Evolutionary conservation across 2,329 filamentous ascomycete genomes (phyloP).

Genomic region (Teratosphaeria destructans): DNA sequence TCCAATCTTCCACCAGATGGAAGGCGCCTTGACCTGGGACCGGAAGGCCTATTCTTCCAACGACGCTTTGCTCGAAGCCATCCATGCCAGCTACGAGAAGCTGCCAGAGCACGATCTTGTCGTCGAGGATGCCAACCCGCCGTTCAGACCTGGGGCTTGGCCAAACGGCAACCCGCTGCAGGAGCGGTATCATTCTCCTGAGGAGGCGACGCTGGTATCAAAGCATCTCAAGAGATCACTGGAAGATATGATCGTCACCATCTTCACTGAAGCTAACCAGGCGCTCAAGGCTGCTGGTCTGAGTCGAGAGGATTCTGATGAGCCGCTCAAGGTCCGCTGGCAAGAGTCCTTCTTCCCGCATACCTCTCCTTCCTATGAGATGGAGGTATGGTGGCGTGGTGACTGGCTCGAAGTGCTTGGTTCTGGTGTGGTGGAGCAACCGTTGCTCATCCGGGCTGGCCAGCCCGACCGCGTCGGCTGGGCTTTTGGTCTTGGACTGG

Average conservation of each 20-base stretch:
- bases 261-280: constrained; percentile 68
- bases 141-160: constrained; percentile 47
- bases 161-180: constrained; percentile 73
- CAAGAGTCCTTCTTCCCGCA: constrained; percentile 97
- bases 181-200: constrained; percentile 54
- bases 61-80: constrained; percentile 49
- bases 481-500: constrained; percentile 91
- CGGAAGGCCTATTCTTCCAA: constrained; percentile 45
- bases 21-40: constrained; percentile 85
- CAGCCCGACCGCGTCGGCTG: constrained; percentile 71
- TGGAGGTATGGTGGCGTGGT: constrained; percentile 88
- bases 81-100: constrained; percentile 58
- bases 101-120: constrained; percentile 64
- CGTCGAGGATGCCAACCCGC: constrained; percentile 75
- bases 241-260: constrained; percentile 79
- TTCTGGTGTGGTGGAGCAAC: constrained; percentile 81
- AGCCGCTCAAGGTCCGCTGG: constrained; percentile 82
- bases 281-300: constrained; percentile 43
- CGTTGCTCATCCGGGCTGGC: constrained; percentile 66
- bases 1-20: constrained; percentile 97
- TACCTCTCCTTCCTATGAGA: constrained; percentile 88
- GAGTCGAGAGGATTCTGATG: constrained; percentile 33
- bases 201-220: constrained; percentile 72
- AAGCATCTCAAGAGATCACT: constrained; percentile 81
- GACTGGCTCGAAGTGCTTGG: constrained; percentile 95